These are phyloP conservation scores for Coriaria nepalensis DNA, from an alignment of 306 rosid genomes.

Conservation along the genomic window DNA sequence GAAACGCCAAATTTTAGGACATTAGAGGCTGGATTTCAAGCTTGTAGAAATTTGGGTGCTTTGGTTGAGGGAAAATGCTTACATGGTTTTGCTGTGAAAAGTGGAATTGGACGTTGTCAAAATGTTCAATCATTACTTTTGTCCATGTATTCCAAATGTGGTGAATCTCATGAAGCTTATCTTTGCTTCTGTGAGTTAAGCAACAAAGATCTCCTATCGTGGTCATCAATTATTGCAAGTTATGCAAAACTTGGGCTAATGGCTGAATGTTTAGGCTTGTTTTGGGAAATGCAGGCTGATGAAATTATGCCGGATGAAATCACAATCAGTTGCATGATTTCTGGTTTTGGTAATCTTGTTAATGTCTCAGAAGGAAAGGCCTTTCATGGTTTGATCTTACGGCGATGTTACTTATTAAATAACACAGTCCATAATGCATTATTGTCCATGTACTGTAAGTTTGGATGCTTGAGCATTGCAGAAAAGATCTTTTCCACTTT, in stretches of 20 bases:
- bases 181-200: slow-evolving; percentile 31
- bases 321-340: slow-evolving; percentile 44
- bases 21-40: slow-evolving; percentile 61
- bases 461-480: slow-evolving; percentile 39
- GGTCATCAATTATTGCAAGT: slow-evolving; percentile 53
- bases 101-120: slow-evolving; percentile 36
- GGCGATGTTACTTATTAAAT: slow-evolving; percentile 24
- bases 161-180: slow-evolving; percentile 39
- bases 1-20: slow-evolving; percentile 54
- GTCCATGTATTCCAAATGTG: slow-evolving; percentile 60
- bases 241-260: slow-evolving; percentile 50
- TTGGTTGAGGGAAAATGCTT: slow-evolving; percentile 47
- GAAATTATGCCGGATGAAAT: slow-evolving; percentile 44
- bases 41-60: slow-evolving; percentile 52
- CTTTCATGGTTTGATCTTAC: slow-evolving; percentile 45
- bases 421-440: slow-evolving; percentile 33
- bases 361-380: slow-evolving; percentile 38
- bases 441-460: slow-evolving; percentile 58
- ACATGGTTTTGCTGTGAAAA: slow-evolving; percentile 44
- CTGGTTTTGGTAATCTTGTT: slow-evolving; percentile 42
- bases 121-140: slow-evolving; percentile 41
- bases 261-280: slow-evolving; percentile 35
- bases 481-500: slow-evolving; percentile 34
- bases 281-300: slow-evolving; percentile 36
- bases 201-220: slow-evolving; percentile 46